These are phyloP conservation scores for Helenozyma baotianmanensis DNA, from an alignment of 805 yeast species.

Conservation along the genomic window DNA sequence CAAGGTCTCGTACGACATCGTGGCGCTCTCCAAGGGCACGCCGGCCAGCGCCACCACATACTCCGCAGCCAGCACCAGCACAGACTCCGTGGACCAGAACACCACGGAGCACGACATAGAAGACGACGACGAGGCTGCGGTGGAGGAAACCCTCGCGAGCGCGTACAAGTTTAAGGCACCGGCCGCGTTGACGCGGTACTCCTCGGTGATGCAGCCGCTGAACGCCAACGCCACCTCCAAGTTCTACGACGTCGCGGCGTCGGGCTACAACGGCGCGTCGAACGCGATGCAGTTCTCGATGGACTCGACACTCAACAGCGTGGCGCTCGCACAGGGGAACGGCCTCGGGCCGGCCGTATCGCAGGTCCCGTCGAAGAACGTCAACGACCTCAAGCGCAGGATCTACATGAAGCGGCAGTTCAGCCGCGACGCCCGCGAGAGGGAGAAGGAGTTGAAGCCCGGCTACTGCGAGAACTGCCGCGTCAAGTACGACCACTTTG, in stretches of 20 bases:
- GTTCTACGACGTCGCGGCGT: slow-evolving; percentile 41
- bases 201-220: slow-evolving; percentile 34
- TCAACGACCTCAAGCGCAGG: slow-evolving; percentile 45
- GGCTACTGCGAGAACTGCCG: slow-evolving; percentile 96
- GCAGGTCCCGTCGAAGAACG: slow-evolving; percentile 49
- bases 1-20: slow-evolving; percentile 30
- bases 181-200: slow-evolving; percentile 27
- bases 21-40: slow-evolving; percentile 14
- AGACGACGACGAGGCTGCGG: slow-evolving; percentile 3
- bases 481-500: slow-evolving; percentile 73
- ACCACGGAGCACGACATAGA: slow-evolving; percentile 3
- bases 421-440: slow-evolving; percentile 19
- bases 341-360: slow-evolving; percentile 61
- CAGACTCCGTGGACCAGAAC: slow-evolving; percentile 6
- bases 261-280: slow-evolving; percentile 43
- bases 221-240: slow-evolving; percentile 27
- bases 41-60: slow-evolving; percentile 1
- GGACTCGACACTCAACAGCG: slow-evolving; percentile 36
- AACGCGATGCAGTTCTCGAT: slow-evolving; percentile 37
- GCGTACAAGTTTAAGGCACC: slow-evolving; percentile 27
- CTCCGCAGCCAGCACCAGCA: slow-evolving; percentile 12
- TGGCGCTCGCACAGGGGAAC: slow-evolving; percentile 33
- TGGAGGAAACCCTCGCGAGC: background rate
- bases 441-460: slow-evolving; percentile 37
- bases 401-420: slow-evolving; percentile 38